phyloP scores from a whole-genome alignment of 1,284 basidiomycete genomes.

The Coniferiporia sulphurascens region DNA sequence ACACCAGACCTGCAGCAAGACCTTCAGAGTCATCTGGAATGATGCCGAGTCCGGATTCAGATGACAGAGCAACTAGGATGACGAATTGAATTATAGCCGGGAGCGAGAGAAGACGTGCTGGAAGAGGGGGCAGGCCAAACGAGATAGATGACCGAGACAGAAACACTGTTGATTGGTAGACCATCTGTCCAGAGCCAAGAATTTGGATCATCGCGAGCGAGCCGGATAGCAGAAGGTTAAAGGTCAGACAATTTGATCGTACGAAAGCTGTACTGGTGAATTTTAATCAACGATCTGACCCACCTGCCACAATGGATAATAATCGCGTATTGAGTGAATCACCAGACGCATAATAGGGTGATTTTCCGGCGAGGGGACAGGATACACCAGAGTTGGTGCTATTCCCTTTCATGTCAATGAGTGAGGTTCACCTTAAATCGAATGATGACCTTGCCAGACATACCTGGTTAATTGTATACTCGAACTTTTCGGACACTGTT shows the following conservation, averaged over 20 bases:
- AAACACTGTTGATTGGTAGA: conserved; percentile 93
- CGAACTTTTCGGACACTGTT: conserved; percentile 53
- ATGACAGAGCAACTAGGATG: conserved; percentile 54
- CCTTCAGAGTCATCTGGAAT: conserved; percentile 49
- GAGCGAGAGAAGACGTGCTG: conserved; percentile 61
- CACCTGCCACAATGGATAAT: conserved; percentile 93
- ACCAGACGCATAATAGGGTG: conserved; percentile 67
- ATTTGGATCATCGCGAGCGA: conserved; percentile 18
- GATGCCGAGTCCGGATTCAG: conserved; percentile 67
- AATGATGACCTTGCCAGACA: conserved; percentile 20
- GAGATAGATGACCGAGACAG: conserved; percentile 91
- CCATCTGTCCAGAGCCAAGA: conserved; percentile 42
- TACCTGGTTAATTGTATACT: conserved; percentile 90
- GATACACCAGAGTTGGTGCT: conserved; percentile 88
- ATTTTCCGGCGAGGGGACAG: conserved; percentile 61
- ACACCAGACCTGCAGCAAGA: conserved; percentile 60
- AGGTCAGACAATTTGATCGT: neutral
- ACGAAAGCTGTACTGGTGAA: neutral
- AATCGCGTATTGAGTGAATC: conserved; percentile 85
- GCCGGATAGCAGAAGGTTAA: neutral
- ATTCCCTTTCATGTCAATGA: conserved; percentile 54
- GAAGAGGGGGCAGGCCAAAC: conserved; percentile 81
- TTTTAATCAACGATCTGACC: conserved; percentile 21
- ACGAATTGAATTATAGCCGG: conserved; percentile 69
- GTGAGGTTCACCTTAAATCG: neutral